Evolutionary conservation across 2,329 filamentous ascomycete species (phyloP).

Genomic region (Didymella keratinophila): DNA sequence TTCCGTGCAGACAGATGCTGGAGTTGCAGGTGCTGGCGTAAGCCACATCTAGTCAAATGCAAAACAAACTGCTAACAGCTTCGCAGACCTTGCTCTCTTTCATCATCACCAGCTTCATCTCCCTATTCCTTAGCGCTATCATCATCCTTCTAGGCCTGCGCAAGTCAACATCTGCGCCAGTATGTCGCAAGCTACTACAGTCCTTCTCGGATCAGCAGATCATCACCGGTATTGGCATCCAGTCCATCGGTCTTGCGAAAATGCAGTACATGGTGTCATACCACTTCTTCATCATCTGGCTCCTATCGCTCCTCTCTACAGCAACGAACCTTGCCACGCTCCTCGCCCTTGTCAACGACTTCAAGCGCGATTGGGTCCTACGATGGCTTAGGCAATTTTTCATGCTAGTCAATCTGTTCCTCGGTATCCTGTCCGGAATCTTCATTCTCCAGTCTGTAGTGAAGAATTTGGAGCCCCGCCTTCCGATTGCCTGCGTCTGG

Average conservation of each 20-base stretch:
- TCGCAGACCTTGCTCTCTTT: constrained; percentile 67
- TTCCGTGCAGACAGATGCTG: constrained; percentile 60
- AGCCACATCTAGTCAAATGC: constrained; percentile 32
- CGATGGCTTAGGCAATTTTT: constrained; percentile 70
- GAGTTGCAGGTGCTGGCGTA: constrained; percentile 66
- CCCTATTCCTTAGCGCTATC: constrained; percentile 63
- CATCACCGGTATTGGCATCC: constrained; percentile 73
- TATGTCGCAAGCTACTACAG: constrained; percentile 70
- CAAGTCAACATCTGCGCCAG: constrained; percentile 57
- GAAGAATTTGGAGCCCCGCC: constrained; percentile 59
- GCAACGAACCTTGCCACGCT: constrained; percentile 71
- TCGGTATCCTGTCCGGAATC: constrained; percentile 64
- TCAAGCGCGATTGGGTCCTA: constrained; percentile 71
- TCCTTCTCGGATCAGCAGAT: constrained; percentile 74
- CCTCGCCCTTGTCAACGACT: constrained; percentile 70
- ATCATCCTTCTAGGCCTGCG: constrained; percentile 65
- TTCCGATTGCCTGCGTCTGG: constrained; percentile 71
- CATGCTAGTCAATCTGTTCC: constrained; percentile 70
- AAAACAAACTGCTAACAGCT: not conserved
- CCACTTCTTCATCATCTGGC: constrained; percentile 76
- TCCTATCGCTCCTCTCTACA: constrained; percentile 69
- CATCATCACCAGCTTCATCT: constrained; percentile 68
- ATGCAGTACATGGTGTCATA: constrained; percentile 68
- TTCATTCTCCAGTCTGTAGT: constrained; percentile 65
- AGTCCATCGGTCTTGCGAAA: constrained; percentile 68